These are phyloP conservation scores for Cryphonectria nitschkei DNA, from an alignment of 2,329 filamentous ascomycete species.

Conservation along the genomic window DNA sequence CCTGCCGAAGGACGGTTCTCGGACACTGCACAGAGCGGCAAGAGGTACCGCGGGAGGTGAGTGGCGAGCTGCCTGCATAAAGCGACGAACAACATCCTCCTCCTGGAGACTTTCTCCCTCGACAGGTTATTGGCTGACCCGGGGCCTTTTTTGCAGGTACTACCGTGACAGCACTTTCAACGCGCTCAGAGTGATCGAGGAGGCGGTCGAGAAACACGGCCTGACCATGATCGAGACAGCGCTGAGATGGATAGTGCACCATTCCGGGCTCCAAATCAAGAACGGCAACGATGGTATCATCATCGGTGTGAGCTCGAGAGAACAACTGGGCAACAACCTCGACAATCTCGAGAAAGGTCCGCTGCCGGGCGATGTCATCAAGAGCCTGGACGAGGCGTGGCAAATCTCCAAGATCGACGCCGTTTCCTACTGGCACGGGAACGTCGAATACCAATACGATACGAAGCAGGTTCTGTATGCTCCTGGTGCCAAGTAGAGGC, in stretches of 20 bases:
- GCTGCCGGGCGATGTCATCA: constrained; percentile 74
- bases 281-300: constrained; percentile 62
- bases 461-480: constrained; percentile 63
- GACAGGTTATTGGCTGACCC: neutral
- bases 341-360: constrained; percentile 68
- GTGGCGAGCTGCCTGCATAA: neutral
- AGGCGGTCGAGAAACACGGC: constrained; percentile 67
- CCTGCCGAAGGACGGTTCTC: constrained; percentile 74
- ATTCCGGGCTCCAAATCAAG: constrained; percentile 61
- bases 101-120: neutral
- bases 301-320: constrained; percentile 60
- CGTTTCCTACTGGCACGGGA: constrained; percentile 59
- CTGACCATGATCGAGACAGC: constrained; percentile 74
- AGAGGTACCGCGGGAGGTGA: constrained; percentile 61
- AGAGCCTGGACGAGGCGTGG: constrained; percentile 79
- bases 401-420: constrained; percentile 62
- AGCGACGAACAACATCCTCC: neutral
- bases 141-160: constrained; percentile 47
- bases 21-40: constrained; percentile 52
- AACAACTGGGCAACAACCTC: constrained; percentile 62
- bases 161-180: constrained; percentile 68
- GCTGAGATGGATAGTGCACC: constrained; percentile 73
- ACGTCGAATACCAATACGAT: constrained; percentile 70
- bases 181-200: constrained; percentile 70
- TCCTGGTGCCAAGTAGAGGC: constrained; percentile 42